A percentile compares a stretch with the other conserved stretches of the same genome.
Evolutionary conservation across 2,329 filamentous ascomycete species (phyloP).

Genomic region (Blumeria graminis): DNA sequence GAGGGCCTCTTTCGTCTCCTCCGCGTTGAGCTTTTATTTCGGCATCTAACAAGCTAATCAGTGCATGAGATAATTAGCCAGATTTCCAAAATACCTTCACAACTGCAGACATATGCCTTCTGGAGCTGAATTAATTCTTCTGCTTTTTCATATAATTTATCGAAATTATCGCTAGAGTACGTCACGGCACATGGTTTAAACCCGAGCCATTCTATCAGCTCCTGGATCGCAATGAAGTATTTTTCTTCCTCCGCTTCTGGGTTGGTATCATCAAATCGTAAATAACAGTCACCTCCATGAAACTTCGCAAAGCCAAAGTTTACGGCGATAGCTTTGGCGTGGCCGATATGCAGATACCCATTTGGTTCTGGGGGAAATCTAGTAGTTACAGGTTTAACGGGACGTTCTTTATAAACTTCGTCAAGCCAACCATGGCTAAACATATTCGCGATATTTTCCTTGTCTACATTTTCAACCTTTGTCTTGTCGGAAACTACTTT

Average conservation of each 20-base stretch:
- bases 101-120: constrained; percentile 69
- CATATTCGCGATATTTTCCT: constrained; percentile 21
- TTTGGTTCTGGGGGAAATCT: constrained; percentile 77
- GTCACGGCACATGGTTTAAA: constrained; percentile 63
- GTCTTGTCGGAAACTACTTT: constrained; percentile 15
- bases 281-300: constrained; percentile 49
- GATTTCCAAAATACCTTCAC: constrained; percentile 25
- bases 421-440: constrained; percentile 59
- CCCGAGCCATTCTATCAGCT: constrained; percentile 60
- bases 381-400: constrained; percentile 36
- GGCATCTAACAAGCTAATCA: constrained; percentile 25
- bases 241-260: constrained; percentile 78
- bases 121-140: constrained; percentile 57
- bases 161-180: constrained; percentile 73
- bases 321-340: constrained; percentile 84
- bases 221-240: constrained; percentile 73
- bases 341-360: constrained; percentile 79
- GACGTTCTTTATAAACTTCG: constrained; percentile 45
- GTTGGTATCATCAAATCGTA: constrained; percentile 87
- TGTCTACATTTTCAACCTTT: constrained; percentile 8
- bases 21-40: constrained; percentile 77
- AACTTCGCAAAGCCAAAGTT: constrained; percentile 87
- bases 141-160: constrained; percentile 63
- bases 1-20: constrained; percentile 42
- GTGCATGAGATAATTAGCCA: constrained; percentile 1